These are phyloP conservation scores for Exserohilum turcica DNA, from an alignment of 2,329 filamentous ascomycete genomes.

Conservation along the genomic window DNA sequence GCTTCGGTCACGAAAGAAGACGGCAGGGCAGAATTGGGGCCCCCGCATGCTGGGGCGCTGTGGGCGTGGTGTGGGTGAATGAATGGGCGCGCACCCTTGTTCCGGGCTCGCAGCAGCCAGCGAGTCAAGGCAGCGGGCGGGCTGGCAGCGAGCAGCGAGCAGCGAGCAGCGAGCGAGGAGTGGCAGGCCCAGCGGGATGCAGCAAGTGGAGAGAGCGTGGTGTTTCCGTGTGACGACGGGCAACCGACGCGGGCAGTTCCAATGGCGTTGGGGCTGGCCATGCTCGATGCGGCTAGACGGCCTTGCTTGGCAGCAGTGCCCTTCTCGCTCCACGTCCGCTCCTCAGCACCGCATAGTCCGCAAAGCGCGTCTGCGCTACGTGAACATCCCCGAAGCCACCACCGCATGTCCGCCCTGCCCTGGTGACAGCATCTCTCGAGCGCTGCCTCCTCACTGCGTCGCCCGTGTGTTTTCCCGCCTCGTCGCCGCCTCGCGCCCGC, in stretches of 20 bases:
- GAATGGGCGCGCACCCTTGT: constrained; percentile 15
- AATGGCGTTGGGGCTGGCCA: constrained; percentile 42
- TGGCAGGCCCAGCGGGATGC: constrained; percentile 38
- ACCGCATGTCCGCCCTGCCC: constrained; percentile 32
- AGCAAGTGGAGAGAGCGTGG: constrained; percentile 48
- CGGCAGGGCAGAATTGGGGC: background rate
- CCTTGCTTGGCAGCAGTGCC: constrained; percentile 13
- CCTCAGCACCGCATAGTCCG: constrained; percentile 43
- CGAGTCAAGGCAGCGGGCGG: background rate
- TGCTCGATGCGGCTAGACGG: constrained; percentile 22
- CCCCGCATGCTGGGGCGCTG: constrained; percentile 5
- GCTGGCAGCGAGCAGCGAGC: background rate
- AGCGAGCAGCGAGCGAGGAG: constrained; percentile 8
- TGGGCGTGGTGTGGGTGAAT: constrained; percentile 9
- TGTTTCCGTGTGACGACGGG: constrained; percentile 45
- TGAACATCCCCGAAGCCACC: constrained; percentile 36
- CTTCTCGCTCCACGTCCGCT: constrained; percentile 22
- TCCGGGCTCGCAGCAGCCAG: constrained; percentile 5
- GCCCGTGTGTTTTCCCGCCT: constrained; percentile 25
- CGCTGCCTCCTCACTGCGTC: constrained; percentile 29
- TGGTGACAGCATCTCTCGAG: constrained; percentile 37
- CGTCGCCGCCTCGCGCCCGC: no score
- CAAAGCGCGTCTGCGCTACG: constrained; percentile 40
- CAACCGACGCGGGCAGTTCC: constrained; percentile 39
- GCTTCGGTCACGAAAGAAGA: background rate